Base-by-base conservation (phyloP, 805 yeast genomes). In the Wickerhamomyces subpelliculosus region DNA sequence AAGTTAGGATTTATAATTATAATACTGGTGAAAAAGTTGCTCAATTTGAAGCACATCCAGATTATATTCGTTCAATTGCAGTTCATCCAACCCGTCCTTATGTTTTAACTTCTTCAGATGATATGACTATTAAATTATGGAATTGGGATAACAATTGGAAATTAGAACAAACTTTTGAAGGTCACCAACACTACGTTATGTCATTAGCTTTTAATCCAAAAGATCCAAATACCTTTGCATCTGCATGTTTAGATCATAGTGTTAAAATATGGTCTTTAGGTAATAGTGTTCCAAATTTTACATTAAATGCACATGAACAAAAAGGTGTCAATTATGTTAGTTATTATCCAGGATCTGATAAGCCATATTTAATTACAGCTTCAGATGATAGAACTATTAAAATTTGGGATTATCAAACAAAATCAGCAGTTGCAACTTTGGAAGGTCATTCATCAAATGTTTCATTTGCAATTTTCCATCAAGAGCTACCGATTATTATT, bases 21-120 rank as follows among this genome's bases (percentile, higher is more conserved):
- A 87, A 87, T 64, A 93, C 98, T 16, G 89, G 95, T 41, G 98
- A 93, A 64, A 88, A 87, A 60, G 76, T 93, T 45, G 74, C 86
- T 27, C 97, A 89, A 64, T 93, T 90, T 57, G 98, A 93, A 67
- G 97, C 97, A 9, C 98, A 93, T 58, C 96, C 96, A 8, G 98
- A 93, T 63, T 93, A 93, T 62, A 84, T 93, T 55, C 80, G 98
- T 60, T 78, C 85, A 40, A 76, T 93, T 47, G 93, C 95, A 10
- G 95, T 90, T 30, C 98, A 93, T 64, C 97, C 97, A 31, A 72
- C 90, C 14, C 85, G 84, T 64, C 94, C 97, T 19, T 84, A 84
- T 52, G 72, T 93, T 36, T 70, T 93, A 52, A 84, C 97, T 3
- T 85, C 88, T 27, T 80, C 90, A 34, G 98, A 93, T 64, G 98